These are phyloP conservation scores for Eurotiales sp. DNA, from an alignment of 2,329 filamentous ascomycete species.

Conservation along the genomic window DNA sequence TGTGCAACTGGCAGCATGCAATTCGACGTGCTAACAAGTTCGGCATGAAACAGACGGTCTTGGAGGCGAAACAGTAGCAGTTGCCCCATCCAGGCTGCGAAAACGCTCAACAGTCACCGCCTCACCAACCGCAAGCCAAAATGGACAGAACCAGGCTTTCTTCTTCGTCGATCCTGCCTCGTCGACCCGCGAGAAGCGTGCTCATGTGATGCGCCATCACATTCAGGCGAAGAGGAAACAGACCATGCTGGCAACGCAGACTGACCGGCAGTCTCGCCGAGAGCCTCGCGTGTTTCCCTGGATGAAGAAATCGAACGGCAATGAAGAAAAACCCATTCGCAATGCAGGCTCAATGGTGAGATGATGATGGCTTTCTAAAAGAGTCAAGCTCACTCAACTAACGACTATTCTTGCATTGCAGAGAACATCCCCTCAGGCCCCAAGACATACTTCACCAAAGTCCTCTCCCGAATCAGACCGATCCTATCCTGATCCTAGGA, in stretches of 20 bases:
- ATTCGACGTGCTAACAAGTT: background rate
- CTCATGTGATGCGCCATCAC: slow-evolving; percentile 44
- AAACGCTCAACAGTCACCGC: slow-evolving; percentile 20
- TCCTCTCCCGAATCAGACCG: background rate
- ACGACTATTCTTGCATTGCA: background rate
- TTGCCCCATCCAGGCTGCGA: slow-evolving; percentile 23
- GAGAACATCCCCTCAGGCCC: background rate
- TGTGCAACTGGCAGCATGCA: background rate
- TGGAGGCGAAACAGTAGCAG: background rate
- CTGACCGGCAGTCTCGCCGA: slow-evolving; percentile 17
- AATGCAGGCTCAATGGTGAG: background rate
- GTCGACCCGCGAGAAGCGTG: slow-evolving; percentile 40
- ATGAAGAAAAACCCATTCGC: slow-evolving; percentile 2
- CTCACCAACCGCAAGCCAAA: slow-evolving; percentile 9
- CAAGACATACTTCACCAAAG: background rate
- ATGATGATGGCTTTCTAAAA: background rate
- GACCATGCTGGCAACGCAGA: slow-evolving; percentile 23
- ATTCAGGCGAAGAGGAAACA: slow-evolving; percentile 39
- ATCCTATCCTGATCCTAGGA: slow-evolving; percentile 18
- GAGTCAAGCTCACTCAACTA: background rate
- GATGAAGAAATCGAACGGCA: slow-evolving; percentile 19
- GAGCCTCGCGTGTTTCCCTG: slow-evolving; percentile 22
- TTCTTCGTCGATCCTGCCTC: slow-evolving; percentile 41
- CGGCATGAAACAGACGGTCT: background rate
- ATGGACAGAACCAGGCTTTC: slow-evolving; percentile 30